Conservation (phyloP, 257 asterid genomes). For the Cinchona pubescens region DNA sequence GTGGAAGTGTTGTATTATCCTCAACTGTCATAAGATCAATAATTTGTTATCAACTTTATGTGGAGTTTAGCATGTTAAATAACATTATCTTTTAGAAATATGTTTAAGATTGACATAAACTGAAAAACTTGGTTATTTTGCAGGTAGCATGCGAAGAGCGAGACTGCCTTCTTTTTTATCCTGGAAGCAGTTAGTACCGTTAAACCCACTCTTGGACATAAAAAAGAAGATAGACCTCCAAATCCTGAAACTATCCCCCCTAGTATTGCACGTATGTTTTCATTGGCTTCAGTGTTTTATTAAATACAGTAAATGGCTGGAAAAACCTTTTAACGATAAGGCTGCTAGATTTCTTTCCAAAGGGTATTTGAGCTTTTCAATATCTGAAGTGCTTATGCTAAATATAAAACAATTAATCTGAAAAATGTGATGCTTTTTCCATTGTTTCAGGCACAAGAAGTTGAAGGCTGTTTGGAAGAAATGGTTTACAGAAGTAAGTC, state of each 20-base stretch:
- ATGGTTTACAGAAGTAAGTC: too few species aligned
- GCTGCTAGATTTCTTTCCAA: too few species aligned
- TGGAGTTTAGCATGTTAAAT: conserved; percentile 79
- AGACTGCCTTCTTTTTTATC: conserved; percentile 96
- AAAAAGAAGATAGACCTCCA: conserved; percentile 54
- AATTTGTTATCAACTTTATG: conserved; percentile 96
- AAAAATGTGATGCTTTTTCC: conserved; percentile 22
- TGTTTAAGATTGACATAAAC: conserved; percentile 22
- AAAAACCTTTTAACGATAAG: too few species aligned
- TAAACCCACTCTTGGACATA: conserved; percentile 52
- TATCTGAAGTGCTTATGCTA: conserved; percentile 15
- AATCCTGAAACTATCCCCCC: conserved; percentile 73
- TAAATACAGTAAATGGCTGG: conserved; percentile 90
- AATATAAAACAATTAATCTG: conserved; percentile 10
- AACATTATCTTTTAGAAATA: conserved; percentile 17
- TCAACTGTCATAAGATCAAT: conserved; percentile 90
- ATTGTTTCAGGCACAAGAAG: conserved; percentile 67
- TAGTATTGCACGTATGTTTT: conserved; percentile 75
- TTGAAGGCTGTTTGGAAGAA: too few species aligned
- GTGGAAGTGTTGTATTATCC: conserved; percentile 94
- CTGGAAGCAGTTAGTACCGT: conserved; percentile 55
- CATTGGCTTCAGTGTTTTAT: conserved; percentile 96
- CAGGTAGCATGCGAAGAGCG: conserved; percentile 99
- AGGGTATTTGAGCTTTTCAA: conserved; percentile 53
- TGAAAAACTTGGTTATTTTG: too few species aligned